These are phyloP conservation scores for Anthostomella pinea DNA, from an alignment of 2,329 filamentous ascomycete genomes.

Conservation along the genomic window DNA sequence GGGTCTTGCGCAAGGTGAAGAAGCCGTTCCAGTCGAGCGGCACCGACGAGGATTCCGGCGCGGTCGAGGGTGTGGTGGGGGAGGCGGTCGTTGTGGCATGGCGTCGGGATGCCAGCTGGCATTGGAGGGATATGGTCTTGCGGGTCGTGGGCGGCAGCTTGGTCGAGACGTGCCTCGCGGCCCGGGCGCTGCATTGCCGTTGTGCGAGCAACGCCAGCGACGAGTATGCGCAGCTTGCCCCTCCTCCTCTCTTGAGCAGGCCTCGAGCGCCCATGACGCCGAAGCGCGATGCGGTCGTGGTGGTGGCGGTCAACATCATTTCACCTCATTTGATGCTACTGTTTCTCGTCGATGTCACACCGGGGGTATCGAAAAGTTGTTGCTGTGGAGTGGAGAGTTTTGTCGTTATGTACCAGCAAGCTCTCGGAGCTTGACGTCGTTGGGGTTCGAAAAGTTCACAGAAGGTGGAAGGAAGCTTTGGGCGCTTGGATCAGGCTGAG, in stretches of 20 bases:
- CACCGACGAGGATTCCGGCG: conserved; percentile 26
- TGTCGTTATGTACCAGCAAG: conserved; percentile 7
- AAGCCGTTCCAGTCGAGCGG: conserved; percentile 86
- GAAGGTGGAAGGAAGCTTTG: no score
- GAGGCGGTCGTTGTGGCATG: conserved; percentile 27
- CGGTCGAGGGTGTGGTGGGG: conserved; percentile 23
- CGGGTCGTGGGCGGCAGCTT: conserved; percentile 13
- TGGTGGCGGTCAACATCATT: conserved; percentile 28
- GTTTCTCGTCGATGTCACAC: neutral
- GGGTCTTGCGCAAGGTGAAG: conserved; percentile 83
- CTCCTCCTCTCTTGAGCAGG: conserved; percentile 27
- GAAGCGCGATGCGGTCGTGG: conserved; percentile 27
- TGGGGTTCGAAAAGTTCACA: conserved; percentile 12
- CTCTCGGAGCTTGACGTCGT: conserved; percentile 15
- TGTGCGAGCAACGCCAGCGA: conserved; percentile 20
- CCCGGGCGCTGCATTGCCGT: conserved; percentile 20
- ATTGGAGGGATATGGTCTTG: conserved; percentile 17
- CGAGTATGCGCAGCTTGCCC: conserved; percentile 24
- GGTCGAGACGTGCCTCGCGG: conserved; percentile 17
- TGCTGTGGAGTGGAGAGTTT: conserved; percentile 16
- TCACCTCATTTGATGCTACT: conserved; percentile 5
- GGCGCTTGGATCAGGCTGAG: conserved; percentile 8
- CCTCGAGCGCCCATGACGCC: conserved; percentile 26
- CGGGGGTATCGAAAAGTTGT: no score
- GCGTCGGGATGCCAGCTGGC: conserved; percentile 25